phyloP scores from a whole-genome alignment of 495 filamentous ascomycete genomes.

The Trichoderma erinaceum region DNA sequence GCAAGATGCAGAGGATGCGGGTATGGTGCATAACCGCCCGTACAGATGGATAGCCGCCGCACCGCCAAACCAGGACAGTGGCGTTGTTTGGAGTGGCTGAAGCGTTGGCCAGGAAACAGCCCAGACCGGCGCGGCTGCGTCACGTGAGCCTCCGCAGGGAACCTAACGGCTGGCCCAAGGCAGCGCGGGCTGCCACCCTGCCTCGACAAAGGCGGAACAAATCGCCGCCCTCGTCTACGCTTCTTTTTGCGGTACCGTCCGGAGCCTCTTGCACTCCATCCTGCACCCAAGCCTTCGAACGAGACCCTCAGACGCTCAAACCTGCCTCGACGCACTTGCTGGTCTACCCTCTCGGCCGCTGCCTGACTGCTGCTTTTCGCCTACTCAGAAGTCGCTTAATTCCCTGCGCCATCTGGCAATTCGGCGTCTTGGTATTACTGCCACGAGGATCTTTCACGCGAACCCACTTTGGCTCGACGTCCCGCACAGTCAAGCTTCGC shows the following conservation, averaged over 20 bases:
- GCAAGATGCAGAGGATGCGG: conserved; percentile 4
- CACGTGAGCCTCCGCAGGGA: conserved; percentile 1
- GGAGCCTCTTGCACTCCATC: conserved; percentile 5
- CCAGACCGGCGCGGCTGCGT: neutral
- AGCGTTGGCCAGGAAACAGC: neutral
- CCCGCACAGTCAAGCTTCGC: conserved; percentile 3
- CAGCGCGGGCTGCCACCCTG: conserved; percentile 13
- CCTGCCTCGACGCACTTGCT: neutral
- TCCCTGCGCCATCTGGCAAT: conserved; percentile 4
- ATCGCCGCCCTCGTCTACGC: neutral
- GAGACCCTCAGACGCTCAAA: neutral
- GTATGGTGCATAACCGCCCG: neutral
- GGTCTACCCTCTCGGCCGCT: neutral
- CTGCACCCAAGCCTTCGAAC: neutral
- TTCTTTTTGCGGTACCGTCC: conserved; percentile 8
- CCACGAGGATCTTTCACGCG: conserved; percentile 9
- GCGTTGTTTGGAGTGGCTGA: neutral
- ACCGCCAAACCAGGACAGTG: neutral
- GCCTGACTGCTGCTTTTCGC: neutral
- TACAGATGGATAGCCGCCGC: neutral
- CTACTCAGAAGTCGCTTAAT: neutral
- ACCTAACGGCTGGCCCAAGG: neutral
- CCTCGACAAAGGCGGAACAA: conserved; percentile 1
- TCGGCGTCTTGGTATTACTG: neutral
- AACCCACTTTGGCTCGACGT: conserved; percentile 10